Conservation (phyloP, 176 grass and related monocot genomes). For the Dendrocalamus sinicus region DNA sequence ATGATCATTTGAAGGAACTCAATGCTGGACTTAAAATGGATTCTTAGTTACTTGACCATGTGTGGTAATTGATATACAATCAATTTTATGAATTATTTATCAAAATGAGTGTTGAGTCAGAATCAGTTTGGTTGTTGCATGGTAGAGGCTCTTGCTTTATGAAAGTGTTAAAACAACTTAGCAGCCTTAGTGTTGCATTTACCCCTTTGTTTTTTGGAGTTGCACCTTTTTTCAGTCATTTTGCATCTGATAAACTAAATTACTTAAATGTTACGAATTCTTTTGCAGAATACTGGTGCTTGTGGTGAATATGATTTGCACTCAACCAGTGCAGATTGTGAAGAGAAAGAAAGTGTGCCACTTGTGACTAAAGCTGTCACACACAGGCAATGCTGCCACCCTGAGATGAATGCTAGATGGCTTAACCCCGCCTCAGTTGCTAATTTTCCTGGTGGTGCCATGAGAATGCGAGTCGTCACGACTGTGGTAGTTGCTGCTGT, state of each 20-base stretch:
- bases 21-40: background rate
- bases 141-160: background rate
- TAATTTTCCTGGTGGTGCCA: conserved; percentile 49
- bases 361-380: conserved; percentile 58
- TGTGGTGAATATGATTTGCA: conserved; percentile 29
- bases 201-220: background rate
- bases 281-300: conserved; percentile 54
- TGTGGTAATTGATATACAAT: conserved; percentile 1
- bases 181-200: conserved; percentile 4
- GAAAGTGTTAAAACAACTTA: background rate
- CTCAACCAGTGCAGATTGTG: conserved; percentile 28
- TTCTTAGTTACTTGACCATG: background rate
- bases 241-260: conserved; percentile 18
- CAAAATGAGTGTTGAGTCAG: background rate
- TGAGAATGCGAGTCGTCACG: conserved; percentile 49
- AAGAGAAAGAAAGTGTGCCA: conserved; percentile 46
- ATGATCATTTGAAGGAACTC: background rate
- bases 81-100: conserved; percentile 5
- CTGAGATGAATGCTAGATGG: conserved; percentile 41
- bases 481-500: conserved; percentile 59
- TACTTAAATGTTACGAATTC: conserved; percentile 2
- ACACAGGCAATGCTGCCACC: conserved; percentile 52
- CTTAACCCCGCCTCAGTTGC: conserved; percentile 32
- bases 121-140: background rate
- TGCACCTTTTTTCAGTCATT: background rate